These are phyloP conservation scores for Syzygium aqueum DNA, from an alignment of 345 rosid species.

Conservation along the genomic window DNA sequence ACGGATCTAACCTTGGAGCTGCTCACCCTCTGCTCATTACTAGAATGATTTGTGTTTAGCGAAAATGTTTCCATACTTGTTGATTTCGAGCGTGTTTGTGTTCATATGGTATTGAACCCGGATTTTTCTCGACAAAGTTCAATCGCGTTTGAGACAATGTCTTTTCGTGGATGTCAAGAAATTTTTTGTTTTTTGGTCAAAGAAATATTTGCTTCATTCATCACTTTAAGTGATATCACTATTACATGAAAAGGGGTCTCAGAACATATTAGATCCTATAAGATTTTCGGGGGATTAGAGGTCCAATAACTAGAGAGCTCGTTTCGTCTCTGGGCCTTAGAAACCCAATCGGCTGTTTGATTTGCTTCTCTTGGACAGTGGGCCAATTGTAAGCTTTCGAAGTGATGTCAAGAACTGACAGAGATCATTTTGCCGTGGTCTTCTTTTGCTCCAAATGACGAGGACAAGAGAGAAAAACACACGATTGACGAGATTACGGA, in stretches of 20 bases:
- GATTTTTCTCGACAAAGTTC: background rate
- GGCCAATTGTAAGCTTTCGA: no score
- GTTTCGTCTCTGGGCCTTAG: no score
- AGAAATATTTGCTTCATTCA: no score
- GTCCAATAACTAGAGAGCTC: no score
- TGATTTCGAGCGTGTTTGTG: background rate
- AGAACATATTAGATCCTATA: no score
- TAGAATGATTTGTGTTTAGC: rapidly evolving
- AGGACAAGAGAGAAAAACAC: background rate
- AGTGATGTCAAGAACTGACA: background rate
- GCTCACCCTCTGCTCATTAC: background rate
- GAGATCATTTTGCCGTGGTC: background rate
- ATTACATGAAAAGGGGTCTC: no score
- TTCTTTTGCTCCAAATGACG: background rate
- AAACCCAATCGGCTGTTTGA: no score
- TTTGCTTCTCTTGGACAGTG: no score
- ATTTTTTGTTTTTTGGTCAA: no score
- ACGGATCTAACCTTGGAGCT: background rate
- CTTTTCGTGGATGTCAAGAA: background rate
- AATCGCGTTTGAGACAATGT: background rate
- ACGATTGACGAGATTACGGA: background rate
- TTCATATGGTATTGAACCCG: background rate
- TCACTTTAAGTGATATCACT: no score
- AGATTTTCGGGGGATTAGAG: no score
- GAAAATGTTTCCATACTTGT: background rate